phyloP scores from a whole-genome alignment of 1,284 basidiomycete genomes.

The Austroboletus novae-zelandiae region DNA sequence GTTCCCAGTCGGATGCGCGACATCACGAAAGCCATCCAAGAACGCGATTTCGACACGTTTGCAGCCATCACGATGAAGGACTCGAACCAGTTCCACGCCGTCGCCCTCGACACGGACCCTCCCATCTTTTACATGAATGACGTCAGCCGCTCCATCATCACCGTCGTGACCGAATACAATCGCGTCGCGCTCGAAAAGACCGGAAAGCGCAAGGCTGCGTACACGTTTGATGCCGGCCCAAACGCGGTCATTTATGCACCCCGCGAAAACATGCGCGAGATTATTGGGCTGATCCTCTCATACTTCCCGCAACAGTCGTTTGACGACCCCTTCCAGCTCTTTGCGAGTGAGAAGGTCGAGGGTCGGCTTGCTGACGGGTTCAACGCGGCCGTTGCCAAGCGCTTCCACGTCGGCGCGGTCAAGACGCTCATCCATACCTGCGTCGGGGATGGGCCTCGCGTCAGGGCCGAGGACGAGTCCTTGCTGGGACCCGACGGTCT shows the following conservation, averaged over 20 bases:
- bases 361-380: conserved; percentile 67
- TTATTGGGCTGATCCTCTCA: conserved; percentile 70
- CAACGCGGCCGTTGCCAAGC: conserved; percentile 73
- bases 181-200: conserved; percentile 67
- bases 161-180: conserved; percentile 91
- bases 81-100: conserved; percentile 98
- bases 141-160: conserved; percentile 83
- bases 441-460: conserved; percentile 88
- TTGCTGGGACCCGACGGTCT: conserved; percentile 58
- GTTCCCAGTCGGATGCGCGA: conserved; percentile 86
- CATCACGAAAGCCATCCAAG: conserved; percentile 80
- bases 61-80: conserved; percentile 94
- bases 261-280: conserved; percentile 73
- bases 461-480: conserved; percentile 50
- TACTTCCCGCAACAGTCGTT: conserved; percentile 86
- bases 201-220: conserved; percentile 79
- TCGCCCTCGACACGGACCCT: conserved; percentile 93
- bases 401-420: conserved; percentile 73
- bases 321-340: conserved; percentile 72
- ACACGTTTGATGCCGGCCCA: conserved; percentile 98
- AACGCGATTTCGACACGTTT: conserved; percentile 85
- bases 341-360: conserved; percentile 38
- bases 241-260: conserved; percentile 97
- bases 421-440: conserved; percentile 88
- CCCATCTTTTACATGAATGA: conserved; percentile 99